phyloP scores from a whole-genome alignment of 192 early-diverging fungal genomes.

The Backusella psychrophila region DNA sequence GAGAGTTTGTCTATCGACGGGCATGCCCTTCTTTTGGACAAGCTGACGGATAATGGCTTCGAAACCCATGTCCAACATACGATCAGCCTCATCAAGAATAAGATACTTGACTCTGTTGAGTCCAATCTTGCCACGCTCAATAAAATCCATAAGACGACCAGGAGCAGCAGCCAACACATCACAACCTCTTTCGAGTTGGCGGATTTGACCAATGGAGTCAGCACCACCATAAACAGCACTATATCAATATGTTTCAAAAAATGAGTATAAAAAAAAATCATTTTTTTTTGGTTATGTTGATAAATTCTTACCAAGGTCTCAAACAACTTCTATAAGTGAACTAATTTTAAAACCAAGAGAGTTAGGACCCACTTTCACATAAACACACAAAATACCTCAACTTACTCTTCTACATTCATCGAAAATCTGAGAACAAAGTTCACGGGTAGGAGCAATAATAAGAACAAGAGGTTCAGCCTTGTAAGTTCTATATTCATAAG shows the following conservation, averaged over 20 bases:
- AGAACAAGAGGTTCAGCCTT: constrained; percentile 63
- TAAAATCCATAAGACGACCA: constrained; percentile 88
- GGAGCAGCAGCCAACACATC: constrained; percentile 94
- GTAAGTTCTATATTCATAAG: constrained; percentile 34
- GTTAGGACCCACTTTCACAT: too few relatives aligned
- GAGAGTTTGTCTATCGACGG: constrained; percentile 73
- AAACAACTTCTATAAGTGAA: constrained; percentile 51
- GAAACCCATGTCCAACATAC: constrained; percentile 99
- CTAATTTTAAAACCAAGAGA: background rate
- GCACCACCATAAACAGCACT: constrained; percentile 93
- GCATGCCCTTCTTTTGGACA: constrained; percentile 49
- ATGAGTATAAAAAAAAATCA: constrained; percentile 9
- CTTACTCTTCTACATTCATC: constrained; percentile 66
- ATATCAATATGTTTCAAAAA: background rate
- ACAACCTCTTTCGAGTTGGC: constrained; percentile 82
- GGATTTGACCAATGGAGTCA: constrained; percentile 70
- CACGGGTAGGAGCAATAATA: constrained; percentile 79
- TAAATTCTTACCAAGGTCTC: constrained; percentile 45
- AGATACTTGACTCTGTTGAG: constrained; percentile 68
- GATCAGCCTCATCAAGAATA: constrained; percentile 85
- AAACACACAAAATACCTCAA: too few relatives aligned
- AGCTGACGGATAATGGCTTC: constrained; percentile 90
- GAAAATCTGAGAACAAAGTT: constrained; percentile 81
- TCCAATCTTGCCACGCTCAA: constrained; percentile 77
- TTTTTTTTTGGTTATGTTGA: background rate